Evolutionary conservation across 352 stramenopile genomes (phyloP), one percentile per base, ranked within the genome.

Genomic region (Aphanomyces cochlioides): DNA sequence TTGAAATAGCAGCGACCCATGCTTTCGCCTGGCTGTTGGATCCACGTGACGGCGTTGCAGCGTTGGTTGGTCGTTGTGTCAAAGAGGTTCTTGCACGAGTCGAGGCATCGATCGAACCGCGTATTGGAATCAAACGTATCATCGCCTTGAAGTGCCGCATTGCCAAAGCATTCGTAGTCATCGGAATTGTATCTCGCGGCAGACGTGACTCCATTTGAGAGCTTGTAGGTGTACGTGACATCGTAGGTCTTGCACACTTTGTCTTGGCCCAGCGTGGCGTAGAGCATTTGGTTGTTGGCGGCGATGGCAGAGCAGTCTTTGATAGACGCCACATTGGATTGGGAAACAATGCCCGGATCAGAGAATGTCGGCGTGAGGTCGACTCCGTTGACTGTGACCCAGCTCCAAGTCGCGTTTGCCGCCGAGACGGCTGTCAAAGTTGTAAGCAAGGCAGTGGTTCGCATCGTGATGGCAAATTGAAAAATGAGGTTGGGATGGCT

Each of bases 171-270:
- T 28, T 28, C 28, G n/a, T n/a, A 53, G 45, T n/a, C 13, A 19
- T 53, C 45, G 45, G 45, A 15, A 19, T 53, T 53, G 45, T 53
- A 19, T n/a, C n/a, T 53, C 13, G 45, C n/a, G 13, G 45, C 45
- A 15, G n/a, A 53, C n/a, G n/a, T n/a, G 45, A 19, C 45, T 15
- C 13, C n/a, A 19, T n/a, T 53, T n/a, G 45, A 1, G 13, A 53
- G 45, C 45, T 53, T n/a, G 45, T n/a, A 15, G 45, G 13, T 21
- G 60, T 68, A 68, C 60, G 4, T 64, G 5, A 67, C 1, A 38
- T 41, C 47, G 60, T 68, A 68, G 39, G 57, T 17, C 17, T 17
- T 41, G 43, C 37, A 48, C 37, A 61, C 56, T 38, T 61, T 53
- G 45, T n/a, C 13, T 53, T n/a, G 45, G 45, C 45, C 13, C 45